Conservation (phyloP, 75 land plant species). For the Ceratopteris richardii region DNA sequence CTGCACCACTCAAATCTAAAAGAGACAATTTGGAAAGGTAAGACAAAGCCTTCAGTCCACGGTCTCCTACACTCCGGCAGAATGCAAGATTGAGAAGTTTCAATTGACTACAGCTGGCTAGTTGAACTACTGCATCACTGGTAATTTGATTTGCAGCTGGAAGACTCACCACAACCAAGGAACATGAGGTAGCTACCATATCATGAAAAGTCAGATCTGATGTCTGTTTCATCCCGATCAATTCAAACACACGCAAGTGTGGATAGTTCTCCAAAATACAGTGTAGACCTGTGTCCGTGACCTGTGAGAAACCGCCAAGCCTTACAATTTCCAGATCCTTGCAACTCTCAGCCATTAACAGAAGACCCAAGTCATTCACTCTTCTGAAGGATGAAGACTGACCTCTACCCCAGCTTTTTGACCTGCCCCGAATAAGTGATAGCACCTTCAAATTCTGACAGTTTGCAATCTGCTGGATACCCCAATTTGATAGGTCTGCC, state of each 20-base stretch:
- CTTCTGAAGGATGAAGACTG: conserved; percentile 35
- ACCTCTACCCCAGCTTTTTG: conserved; percentile 8
- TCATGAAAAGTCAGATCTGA: conserved; percentile 70
- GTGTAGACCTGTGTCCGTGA: conserved; percentile 71
- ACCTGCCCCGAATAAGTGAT: conserved; percentile 36
- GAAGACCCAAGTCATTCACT: conserved; percentile 66
- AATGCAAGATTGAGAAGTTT: conserved; percentile 49
- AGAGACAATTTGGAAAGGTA: conserved; percentile 30
- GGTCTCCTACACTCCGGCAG: conserved; percentile 65
- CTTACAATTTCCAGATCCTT: conserved; percentile 42
- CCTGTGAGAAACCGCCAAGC: conserved; percentile 71
- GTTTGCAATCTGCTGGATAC: conserved; percentile 40
- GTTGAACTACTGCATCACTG: conserved; percentile 34
- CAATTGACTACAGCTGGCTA: conserved; percentile 36
- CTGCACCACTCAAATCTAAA: conserved; percentile 47
- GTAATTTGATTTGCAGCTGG: conserved; percentile 47
- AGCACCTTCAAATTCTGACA: conserved; percentile 31
- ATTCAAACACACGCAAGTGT: conserved; percentile 49
- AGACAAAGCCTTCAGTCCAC: conserved; percentile 35
- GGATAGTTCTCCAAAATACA: conserved; percentile 51
- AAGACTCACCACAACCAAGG: conserved; percentile 43
- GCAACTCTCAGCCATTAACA: conserved; percentile 53
- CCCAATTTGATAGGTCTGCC: conserved; percentile 36
- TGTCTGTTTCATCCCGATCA: conserved; percentile 33
- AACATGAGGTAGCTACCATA: conserved; percentile 21